Conservation (phyloP, 2,329 filamentous ascomycete species). For the Cadophora gregata region DNA sequence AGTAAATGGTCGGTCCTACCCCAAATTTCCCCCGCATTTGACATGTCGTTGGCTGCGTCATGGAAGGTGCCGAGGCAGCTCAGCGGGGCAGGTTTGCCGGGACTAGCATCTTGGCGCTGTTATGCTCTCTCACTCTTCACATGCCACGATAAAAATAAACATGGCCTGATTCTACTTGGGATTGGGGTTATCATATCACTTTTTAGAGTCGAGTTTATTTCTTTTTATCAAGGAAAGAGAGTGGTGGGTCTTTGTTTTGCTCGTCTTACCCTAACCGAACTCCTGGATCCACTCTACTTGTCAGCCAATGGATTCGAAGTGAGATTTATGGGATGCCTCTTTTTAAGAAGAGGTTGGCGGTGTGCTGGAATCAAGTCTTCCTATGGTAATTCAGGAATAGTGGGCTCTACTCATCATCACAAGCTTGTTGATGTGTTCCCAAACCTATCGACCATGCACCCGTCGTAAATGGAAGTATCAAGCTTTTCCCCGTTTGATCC, state of each 20-base stretch:
- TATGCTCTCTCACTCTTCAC: neutral
- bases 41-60: neutral
- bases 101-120: neutral
- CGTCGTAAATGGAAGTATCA: too few species aligned
- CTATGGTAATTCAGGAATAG: too few species aligned
- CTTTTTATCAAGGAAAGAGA: neutral
- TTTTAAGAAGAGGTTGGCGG: neutral
- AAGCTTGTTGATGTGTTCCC: too few species aligned
- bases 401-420: too few species aligned
- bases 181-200: neutral
- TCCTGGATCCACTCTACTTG: neutral
- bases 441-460: too few species aligned
- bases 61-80: neutral
- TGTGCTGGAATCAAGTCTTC: too few species aligned
- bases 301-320: neutral
- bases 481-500: too few species aligned
- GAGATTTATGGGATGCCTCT: neutral
- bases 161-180: neutral
- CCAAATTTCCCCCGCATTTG: conserved; percentile 4
- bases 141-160: neutral
- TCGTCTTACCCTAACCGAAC: neutral
- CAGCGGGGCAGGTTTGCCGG: conserved; percentile 1
- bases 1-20: neutral
- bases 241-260: neutral
- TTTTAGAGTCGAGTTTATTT: neutral